Conservation (phyloP, 495 filamentous ascomycete species). For the Staphylotrichum longicolle region DNA sequence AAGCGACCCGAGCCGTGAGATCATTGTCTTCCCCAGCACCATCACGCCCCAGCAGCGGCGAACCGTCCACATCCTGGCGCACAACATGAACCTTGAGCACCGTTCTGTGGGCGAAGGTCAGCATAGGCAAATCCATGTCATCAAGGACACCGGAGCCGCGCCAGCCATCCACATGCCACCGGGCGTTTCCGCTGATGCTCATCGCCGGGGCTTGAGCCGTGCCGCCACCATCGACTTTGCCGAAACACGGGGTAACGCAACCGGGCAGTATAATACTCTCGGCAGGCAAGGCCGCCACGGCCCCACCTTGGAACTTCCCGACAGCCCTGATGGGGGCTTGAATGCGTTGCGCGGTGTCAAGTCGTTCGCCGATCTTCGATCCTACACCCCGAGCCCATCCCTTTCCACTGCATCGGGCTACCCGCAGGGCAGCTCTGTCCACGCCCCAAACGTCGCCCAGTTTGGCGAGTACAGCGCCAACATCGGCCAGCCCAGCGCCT, state of each 20-base stretch:
- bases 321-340: constrained; percentile 65
- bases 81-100: constrained; percentile 90
- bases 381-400: constrained; percentile 90
- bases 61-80: constrained; percentile 88
- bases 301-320: constrained; percentile 77
- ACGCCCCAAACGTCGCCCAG: constrained; percentile 64
- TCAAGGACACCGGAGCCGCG: constrained; percentile 56
- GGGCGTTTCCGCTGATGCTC: constrained; percentile 67
- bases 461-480: constrained; percentile 44
- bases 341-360: constrained; percentile 79
- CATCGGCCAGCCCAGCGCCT: constrained; percentile 40
- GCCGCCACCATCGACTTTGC: constrained; percentile 98
- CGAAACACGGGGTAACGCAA: constrained; percentile 72
- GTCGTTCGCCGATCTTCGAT: constrained; percentile 92
- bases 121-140: constrained; percentile 82
- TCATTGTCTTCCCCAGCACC: constrained; percentile 74
- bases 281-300: constrained; percentile 64
- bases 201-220: constrained; percentile 79
- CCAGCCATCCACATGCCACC: constrained; percentile 52
- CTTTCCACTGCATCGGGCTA: constrained; percentile 63
- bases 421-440: constrained; percentile 33
- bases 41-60: constrained; percentile 80
- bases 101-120: constrained; percentile 82
- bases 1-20: constrained; percentile 71
- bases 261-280: constrained; percentile 67